Evolutionary conservation across 495 filamentous ascomycete genomes (phyloP), one percentile per base, ranked within the genome.

Genomic region (Glutinoglossum americanum): DNA sequence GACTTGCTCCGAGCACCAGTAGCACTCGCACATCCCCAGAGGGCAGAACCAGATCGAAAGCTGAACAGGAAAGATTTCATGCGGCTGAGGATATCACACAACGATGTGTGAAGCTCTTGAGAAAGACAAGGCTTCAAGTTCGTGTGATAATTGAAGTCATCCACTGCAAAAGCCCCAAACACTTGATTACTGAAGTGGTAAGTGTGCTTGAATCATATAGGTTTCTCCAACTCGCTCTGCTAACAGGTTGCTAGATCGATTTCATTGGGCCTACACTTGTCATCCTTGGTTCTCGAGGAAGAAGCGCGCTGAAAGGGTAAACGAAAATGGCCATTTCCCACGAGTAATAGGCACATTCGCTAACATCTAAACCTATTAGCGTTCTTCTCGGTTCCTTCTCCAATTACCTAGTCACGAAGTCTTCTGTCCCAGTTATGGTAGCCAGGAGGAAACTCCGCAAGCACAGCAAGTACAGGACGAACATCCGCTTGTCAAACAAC

Each of bases 331-430:
- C 37, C 47, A 55, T 41, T 41, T 21, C 32, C 32, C 32, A 35
- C 32, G 11, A 35, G 4, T 11, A 35, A 11, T 11, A 35, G 32
- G 4, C 11, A 11, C 4, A 11, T 11, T 23, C 17, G 28, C 49
- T 62, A 10, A 47, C 57, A 61, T 49, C 60, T 21, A 59, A 21
- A 9, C 28, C 37, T n/a, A n/a, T n/a, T 60, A 92, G 87, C 63
- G 87, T 93, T 27, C 79, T 98, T 32, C 76, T 97, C 19, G 92
- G 92, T 19, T 95, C 89, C 1, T 97, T 98, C 68, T 90, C 85
- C 57, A 96, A 95, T 66, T 98, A 98, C 66, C 76, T 98, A 11
- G 87, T 98, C 27, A 89, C 86, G 47, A 95, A 96, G 70, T 89
- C 84, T 55, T 93, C 86, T 7, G 88, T 94, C n/a, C 92, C 92